phyloP scores from a whole-genome alignment of 108 stramenopile genomes.

The Skeletonema tropicum region DNA sequence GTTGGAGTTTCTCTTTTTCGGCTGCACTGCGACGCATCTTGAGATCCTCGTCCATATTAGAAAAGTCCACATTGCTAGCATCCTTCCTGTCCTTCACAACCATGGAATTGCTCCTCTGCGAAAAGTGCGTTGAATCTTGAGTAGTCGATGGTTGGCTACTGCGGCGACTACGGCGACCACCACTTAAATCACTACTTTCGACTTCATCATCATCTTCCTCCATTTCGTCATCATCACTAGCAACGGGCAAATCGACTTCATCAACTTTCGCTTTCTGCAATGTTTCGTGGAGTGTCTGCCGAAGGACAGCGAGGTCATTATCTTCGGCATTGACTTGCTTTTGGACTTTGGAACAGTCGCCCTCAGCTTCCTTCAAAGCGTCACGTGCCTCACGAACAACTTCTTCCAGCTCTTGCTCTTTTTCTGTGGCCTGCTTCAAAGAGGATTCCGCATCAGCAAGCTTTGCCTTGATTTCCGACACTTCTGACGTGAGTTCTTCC shows the following conservation, averaged over 20 bases:
- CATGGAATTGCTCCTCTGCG: slow-evolving; percentile 71
- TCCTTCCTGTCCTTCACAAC: slow-evolving; percentile 80
- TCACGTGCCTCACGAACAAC: slow-evolving; percentile 66
- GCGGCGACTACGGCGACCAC: slow-evolving; percentile 13
- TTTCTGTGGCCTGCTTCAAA: slow-evolving; percentile 60
- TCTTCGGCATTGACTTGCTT: slow-evolving; percentile 78
- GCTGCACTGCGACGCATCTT: slow-evolving; percentile 63
- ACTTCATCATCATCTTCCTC: slow-evolving; percentile 47
- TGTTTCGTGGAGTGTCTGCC: slow-evolving; percentile 90
- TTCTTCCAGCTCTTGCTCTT: slow-evolving; percentile 72
- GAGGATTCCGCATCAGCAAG: slow-evolving; percentile 76
- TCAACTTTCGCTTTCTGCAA: slow-evolving; percentile 90
- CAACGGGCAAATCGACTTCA: slow-evolving; percentile 83
- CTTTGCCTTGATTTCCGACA: slow-evolving; percentile 59
- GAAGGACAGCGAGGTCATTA: slow-evolving; percentile 72
- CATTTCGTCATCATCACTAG: slow-evolving; percentile 42
- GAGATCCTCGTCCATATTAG: slow-evolving; percentile 62
- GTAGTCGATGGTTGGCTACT: slow-evolving; percentile 51
- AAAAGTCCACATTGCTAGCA: slow-evolving; percentile 83
- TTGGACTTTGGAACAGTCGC: slow-evolving; percentile 55
- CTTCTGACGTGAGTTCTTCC: slow-evolving; percentile 31
- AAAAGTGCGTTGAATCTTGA: slow-evolving; percentile 78
- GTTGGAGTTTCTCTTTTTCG: slow-evolving; percentile 76
- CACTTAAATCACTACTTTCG: slow-evolving; percentile 50
- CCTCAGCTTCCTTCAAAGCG: slow-evolving; percentile 67